Evolutionary conservation across 306 rosid species (phyloP).

Genomic region (Benincasa hispida): DNA sequence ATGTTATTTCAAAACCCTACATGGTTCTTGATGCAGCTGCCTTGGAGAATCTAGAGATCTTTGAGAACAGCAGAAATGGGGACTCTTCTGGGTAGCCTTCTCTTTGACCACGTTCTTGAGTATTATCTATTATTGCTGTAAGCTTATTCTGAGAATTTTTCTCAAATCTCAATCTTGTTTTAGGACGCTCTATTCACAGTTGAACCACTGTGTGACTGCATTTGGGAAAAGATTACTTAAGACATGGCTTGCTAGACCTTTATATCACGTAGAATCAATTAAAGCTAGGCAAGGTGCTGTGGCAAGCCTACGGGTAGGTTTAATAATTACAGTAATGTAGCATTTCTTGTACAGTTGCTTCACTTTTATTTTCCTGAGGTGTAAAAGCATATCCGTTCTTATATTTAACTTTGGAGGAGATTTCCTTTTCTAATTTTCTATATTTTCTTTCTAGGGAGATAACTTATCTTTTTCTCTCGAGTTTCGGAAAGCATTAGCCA

Average conservation of each 20-base stretch:
- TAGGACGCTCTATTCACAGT: constrained; percentile 74
- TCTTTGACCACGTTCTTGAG: not conserved
- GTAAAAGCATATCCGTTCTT: not conserved
- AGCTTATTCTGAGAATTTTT: constrained; percentile 23
- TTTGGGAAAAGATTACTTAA: constrained; percentile 88
- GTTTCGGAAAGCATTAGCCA: constrained; percentile 51
- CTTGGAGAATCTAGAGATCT: constrained; percentile 87
- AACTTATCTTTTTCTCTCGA: constrained; percentile 60
- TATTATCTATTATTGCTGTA: constrained; percentile 2
- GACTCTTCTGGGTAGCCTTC: constrained; percentile 69
- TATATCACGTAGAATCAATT: constrained; percentile 52
- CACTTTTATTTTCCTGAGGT: not conserved
- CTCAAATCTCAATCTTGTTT: constrained; percentile 10
- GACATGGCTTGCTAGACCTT: constrained; percentile 94
- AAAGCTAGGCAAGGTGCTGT: constrained; percentile 81
- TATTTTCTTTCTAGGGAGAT: constrained; percentile 48
- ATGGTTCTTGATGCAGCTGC: constrained; percentile 95
- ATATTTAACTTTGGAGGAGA: not conserved
- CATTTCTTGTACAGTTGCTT: not conserved
- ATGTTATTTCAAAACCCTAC: constrained; percentile 58
- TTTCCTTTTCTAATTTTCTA: constrained; percentile 4
- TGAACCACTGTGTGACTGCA: constrained; percentile 88
- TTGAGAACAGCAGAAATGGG: constrained; percentile 84
- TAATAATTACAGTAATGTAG: not conserved
- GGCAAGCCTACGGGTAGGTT: constrained; percentile 56